A percentile compares a stretch with the other conserved stretches of the same genome.
Conservation (phyloP, 441 rosid species). For the Bocquillonia castaneifolia region DNA sequence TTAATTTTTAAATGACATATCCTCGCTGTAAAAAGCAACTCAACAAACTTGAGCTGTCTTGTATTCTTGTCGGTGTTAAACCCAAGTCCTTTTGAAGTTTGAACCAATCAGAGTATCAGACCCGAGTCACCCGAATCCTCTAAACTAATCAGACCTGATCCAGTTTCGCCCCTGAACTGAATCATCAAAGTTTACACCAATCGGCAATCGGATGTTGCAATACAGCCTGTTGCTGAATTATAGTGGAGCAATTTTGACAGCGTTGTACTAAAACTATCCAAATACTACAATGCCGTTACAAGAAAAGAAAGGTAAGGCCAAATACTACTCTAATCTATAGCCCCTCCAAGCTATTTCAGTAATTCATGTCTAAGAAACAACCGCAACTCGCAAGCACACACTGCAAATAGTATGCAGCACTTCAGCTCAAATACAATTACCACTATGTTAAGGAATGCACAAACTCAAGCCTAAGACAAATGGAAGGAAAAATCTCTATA, state of each 20-base stretch:
- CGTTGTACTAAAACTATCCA: background rate
- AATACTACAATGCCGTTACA: background rate
- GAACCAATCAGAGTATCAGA: too few species aligned
- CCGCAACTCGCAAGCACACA: background rate
- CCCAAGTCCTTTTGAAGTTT: too few species aligned
- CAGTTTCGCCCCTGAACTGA: too few species aligned
- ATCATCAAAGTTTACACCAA: too few species aligned
- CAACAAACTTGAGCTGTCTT: too few species aligned
- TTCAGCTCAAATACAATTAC: constrained; percentile 1
- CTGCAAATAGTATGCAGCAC: background rate
- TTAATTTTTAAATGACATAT: too few species aligned
- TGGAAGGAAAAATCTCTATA: too few species aligned
- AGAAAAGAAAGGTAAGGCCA: background rate
- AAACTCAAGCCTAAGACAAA: background rate
- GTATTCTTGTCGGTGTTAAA: too few species aligned
- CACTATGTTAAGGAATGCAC: background rate
- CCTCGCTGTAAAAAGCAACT: too few species aligned
- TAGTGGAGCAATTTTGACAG: background rate
- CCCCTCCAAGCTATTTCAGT: background rate
- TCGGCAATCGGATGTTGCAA: too few species aligned
- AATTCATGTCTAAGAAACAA: background rate
- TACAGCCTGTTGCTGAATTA: constrained; percentile 1
- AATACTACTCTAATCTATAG: background rate
- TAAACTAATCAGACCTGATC: too few species aligned
- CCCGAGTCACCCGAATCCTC: too few species aligned